These are phyloP conservation scores for Xylaria cubensis DNA, from an alignment of 495 filamentous ascomycete species.

Conservation along the genomic window DNA sequence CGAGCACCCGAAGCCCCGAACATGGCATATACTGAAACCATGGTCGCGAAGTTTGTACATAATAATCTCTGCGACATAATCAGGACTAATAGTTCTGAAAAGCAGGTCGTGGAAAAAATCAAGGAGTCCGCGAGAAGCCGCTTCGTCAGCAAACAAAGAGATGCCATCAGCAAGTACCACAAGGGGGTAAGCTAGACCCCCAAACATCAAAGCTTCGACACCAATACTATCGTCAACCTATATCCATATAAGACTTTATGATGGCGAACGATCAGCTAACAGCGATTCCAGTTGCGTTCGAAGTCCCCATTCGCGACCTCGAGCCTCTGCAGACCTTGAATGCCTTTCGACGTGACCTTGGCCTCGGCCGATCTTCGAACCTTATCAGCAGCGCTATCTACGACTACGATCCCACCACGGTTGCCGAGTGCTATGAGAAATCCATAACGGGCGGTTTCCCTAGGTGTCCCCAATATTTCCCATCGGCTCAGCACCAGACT, in stretches of 20 bases:
- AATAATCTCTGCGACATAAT: not conserved
- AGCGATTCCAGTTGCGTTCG: not conserved
- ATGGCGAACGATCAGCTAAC: not conserved
- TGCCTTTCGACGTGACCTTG: not conserved
- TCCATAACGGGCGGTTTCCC: not conserved
- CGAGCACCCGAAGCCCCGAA: not conserved
- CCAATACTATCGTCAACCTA: not conserved
- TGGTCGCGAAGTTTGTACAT: not conserved
- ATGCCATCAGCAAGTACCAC: not conserved
- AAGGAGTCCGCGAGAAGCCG: not conserved
- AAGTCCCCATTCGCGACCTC: not conserved
- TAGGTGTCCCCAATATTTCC: not conserved
- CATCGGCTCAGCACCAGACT: not conserved
- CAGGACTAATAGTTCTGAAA: not conserved
- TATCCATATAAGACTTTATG: not conserved
- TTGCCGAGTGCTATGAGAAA: not conserved
- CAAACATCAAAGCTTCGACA: not conserved
- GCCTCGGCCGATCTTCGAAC: constrained; percentile 5
- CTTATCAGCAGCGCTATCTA: constrained; percentile 22
- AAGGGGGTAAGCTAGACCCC: not conserved
- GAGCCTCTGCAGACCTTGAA: constrained; percentile 1
- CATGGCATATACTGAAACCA: constrained; percentile 2
- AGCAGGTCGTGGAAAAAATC: not conserved
- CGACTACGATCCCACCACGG: not conserved
- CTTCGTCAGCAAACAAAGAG: not conserved